Percentiles rank a stretch among this genome's conserved stretches.
These are phyloP conservation scores for Alisma plantagoaquatica DNA, from an alignment of 106 monocot species.

Conservation along the genomic window DNA sequence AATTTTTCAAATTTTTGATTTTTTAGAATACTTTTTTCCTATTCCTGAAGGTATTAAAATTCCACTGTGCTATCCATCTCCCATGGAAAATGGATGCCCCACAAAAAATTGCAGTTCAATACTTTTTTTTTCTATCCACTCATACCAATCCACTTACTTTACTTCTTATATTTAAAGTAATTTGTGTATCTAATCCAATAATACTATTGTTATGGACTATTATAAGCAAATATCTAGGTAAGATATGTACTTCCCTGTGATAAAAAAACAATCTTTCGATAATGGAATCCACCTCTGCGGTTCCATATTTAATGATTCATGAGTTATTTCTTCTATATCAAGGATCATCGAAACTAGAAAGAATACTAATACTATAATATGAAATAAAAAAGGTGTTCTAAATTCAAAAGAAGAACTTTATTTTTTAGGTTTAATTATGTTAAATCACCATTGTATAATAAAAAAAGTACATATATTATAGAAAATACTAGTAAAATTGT, in stretches of 20 bases:
- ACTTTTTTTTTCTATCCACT: conserved; percentile 2
- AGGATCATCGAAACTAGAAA: too few relatives aligned
- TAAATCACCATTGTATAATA: neutral
- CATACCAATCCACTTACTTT: conserved; percentile 3
- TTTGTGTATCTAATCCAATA: conserved; percentile 7
- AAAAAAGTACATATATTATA: too few relatives aligned
- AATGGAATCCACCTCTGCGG: too few relatives aligned
- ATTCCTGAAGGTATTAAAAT: neutral
- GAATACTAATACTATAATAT: too few relatives aligned
- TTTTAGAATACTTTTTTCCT: neutral
- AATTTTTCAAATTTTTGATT: neutral
- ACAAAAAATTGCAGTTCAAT: neutral
- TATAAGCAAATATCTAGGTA: conserved; percentile 2
- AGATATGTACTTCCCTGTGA: conserved; percentile 2
- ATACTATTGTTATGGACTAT: conserved; percentile 4
- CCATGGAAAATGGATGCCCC: conserved; percentile 4
- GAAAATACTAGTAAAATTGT: too few relatives aligned
- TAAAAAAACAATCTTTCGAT: neutral
- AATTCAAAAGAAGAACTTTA: too few relatives aligned
- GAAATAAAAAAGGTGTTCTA: too few relatives aligned
- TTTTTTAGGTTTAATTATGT: neutral
- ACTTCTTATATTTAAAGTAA: conserved; percentile 6
- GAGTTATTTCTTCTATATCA: neutral
- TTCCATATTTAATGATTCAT: neutral
- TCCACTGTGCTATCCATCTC: neutral